Base-by-base conservation (phyloP, 2,329 filamentous ascomycete genomes). In the Fusarium euwallaceae region DNA sequence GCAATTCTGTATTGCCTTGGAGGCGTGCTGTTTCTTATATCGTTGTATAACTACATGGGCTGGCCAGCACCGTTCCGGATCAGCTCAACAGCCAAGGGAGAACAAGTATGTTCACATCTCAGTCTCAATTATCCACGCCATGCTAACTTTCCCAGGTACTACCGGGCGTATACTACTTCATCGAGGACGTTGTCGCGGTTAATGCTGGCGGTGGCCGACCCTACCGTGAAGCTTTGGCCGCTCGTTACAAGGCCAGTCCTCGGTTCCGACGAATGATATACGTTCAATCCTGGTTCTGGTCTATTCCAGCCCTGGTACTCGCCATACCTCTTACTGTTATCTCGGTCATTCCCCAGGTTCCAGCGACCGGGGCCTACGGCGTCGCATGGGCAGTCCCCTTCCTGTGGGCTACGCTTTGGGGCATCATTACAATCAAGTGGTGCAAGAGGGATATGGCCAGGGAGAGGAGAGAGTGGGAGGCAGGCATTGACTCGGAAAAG, bases 141-240 rank as follows among this genome's bases (percentile, higher is more conserved):
- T 67, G 6, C 86, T 86, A 64, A 79, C 55, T 45, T 6, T 41
- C 1, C 1, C n/a, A 84, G 79, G 88, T 92, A 67, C 86, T 88
- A 4, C 92, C 92, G 0, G 87, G 89, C 3, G 86, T 89, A 2
- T 91, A 92, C 75, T 92, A 91, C 60, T 86, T 93, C 34, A 88
- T 93, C 29, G 92, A 93, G 81, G 92, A 93, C 76, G 87, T 92
- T 27, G 87, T 92, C 16, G 91, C 90, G 6, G 92, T 93, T 45
- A 92, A 93, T 77, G 91, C 90, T 22, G 88, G 86, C 4, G 91
- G 89, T 11, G 83, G 83, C n/a, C 80, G 82, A 39, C 83, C 83
- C 0, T 86, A 82, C 53, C 81, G 84, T 51, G 83, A 86, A 64
- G 84, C 84, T 11, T 76, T 84, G 29, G 81, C 84, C 24, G 84